Evolutionary conservation across 768 basidiomycete genomes (phyloP).

Genomic region (Tulasnella sp.): DNA sequence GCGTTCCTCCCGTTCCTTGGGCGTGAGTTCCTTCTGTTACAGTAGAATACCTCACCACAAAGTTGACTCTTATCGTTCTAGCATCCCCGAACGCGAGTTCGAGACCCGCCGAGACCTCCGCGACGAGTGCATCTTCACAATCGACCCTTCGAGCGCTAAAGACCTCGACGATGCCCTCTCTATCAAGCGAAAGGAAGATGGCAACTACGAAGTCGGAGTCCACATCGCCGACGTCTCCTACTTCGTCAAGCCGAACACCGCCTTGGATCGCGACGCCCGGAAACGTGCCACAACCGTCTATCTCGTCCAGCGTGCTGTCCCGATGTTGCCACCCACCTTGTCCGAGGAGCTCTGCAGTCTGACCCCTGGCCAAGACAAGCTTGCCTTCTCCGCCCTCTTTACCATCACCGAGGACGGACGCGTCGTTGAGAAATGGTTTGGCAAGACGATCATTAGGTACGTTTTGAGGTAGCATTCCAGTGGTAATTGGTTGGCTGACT

Average conservation of each 20-base stretch:
- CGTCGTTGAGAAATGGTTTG: slow-evolving; percentile 84
- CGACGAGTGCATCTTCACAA: slow-evolving; percentile 77
- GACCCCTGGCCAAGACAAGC: slow-evolving; percentile 75
- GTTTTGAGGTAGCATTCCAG: slow-evolving; percentile 24
- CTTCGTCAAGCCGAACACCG: slow-evolving; percentile 91
- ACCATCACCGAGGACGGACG: slow-evolving; percentile 76
- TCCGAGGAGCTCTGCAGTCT: slow-evolving; percentile 92
- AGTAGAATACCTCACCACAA: slow-evolving; percentile 18
- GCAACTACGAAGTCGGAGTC: slow-evolving; percentile 87
- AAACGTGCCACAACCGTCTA: slow-evolving; percentile 97
- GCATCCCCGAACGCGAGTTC: slow-evolving; percentile 82
- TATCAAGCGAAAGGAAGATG: slow-evolving; percentile 80
- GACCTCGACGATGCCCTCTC: slow-evolving; percentile 95
- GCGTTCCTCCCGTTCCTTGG: slow-evolving; percentile 94
- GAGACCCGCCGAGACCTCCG: slow-evolving; percentile 86
- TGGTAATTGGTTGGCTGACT: background rate
- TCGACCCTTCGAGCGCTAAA: slow-evolving; percentile 83
- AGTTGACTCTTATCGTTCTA: slow-evolving; percentile 27
- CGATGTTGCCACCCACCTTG: slow-evolving; percentile 92
- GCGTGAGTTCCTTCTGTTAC: slow-evolving; percentile 44
- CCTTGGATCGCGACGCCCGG: slow-evolving; percentile 95
- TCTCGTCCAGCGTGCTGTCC: slow-evolving; percentile 89
- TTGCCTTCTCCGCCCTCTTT: slow-evolving; percentile 85
- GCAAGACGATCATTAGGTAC: slow-evolving; percentile 84
- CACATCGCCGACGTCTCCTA: slow-evolving; percentile 95